Base-by-base conservation (phyloP, 2,329 filamentous ascomycete genomes). In the Colletotrichum lentis region DNA sequence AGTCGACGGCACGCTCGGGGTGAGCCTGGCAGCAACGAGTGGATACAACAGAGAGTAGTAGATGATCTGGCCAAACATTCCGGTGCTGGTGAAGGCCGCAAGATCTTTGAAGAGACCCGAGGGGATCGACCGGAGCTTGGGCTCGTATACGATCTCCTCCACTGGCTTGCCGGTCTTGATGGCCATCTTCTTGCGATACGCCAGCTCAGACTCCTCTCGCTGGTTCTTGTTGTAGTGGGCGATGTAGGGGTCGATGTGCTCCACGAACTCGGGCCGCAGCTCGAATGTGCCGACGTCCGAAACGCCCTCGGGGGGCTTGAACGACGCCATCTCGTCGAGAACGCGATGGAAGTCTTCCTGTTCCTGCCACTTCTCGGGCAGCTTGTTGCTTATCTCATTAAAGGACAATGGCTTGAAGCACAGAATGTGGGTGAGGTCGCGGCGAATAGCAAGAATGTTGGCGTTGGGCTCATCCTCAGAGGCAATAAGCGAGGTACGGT, bases 191-290 rank as follows among this genome's bases (percentile, higher is more conserved):
- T 91, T 90, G 73, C 91, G 93, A 81, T 96, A 97, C 3, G 94
- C 91, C 72, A 88, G 90, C 78, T 99, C 96, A 0, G 95, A 93
- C 77, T 99, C 96, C 76, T 99, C 96, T 58, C 96, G 88, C 77
- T 98, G 95, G 74, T 99, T 99, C 76, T 97, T 97, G 74, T 90
- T 96, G 78, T 97, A 99, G 76, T 98, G 94, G 7, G 94, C 92
- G 74, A 94, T 96, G 77, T 97, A 99, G 0, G 96, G 96, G 76
- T 99, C 96, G 58, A 99, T 89, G 54, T 96, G 87, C 72, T 95
- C 91, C 46, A 97, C 86, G 73, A 90, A 96, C 69, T 97, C 88
- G 5, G 91, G 88, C 76, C 94, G 96, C 59, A 99, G 83, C 77
- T 97, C 94, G 74, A 99, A 99, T 0, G 93, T 97, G 65, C 96